Percentiles rank a stretch among this genome's conserved stretches.
These are phyloP conservation scores for Cairneyella variabilis DNA, from an alignment of 495 filamentous ascomycete genomes.

Conservation along the genomic window DNA sequence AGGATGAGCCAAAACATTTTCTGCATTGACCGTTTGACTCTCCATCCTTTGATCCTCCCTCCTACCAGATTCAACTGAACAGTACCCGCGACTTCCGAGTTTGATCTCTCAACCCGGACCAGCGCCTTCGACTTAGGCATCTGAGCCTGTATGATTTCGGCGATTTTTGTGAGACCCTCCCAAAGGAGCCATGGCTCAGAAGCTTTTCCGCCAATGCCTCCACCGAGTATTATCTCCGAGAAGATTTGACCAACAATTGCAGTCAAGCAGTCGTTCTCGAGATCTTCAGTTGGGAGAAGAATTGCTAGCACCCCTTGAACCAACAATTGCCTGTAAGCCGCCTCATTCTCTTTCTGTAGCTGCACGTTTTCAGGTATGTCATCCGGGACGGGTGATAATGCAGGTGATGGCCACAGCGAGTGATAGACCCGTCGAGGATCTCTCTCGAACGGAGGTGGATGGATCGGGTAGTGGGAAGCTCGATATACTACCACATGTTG, in stretches of 20 bases:
- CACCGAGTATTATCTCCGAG: slow-evolving; percentile 79
- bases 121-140: slow-evolving; percentile 27
- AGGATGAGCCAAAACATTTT: slow-evolving; percentile 62
- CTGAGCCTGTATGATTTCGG: slow-evolving; percentile 34
- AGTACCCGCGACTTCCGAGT: slow-evolving; percentile 26
- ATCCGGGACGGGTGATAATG: slow-evolving; percentile 70
- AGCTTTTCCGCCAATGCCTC: slow-evolving; percentile 67
- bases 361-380: slow-evolving; percentile 39
- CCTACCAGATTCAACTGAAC: slow-evolving; percentile 37
- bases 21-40: slow-evolving; percentile 15
- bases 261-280: slow-evolving; percentile 80
- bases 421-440: slow-evolving; percentile 73
- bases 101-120: slow-evolving; percentile 23
- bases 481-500: slow-evolving; percentile 45
- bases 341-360: slow-evolving; percentile 71
- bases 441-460: slow-evolving; percentile 52
- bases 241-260: slow-evolving; percentile 80
- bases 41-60: slow-evolving; percentile 8
- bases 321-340: slow-evolving; percentile 74
- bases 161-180: slow-evolving; percentile 67
- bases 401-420: slow-evolving; percentile 74
- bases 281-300: slow-evolving; percentile 85
- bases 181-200: slow-evolving; percentile 85
- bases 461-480: slow-evolving; percentile 43
- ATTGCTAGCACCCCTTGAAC: slow-evolving; percentile 74